Base-by-base conservation (phyloP, 345 rosid species). In the Hibiscus syriacus region DNA sequence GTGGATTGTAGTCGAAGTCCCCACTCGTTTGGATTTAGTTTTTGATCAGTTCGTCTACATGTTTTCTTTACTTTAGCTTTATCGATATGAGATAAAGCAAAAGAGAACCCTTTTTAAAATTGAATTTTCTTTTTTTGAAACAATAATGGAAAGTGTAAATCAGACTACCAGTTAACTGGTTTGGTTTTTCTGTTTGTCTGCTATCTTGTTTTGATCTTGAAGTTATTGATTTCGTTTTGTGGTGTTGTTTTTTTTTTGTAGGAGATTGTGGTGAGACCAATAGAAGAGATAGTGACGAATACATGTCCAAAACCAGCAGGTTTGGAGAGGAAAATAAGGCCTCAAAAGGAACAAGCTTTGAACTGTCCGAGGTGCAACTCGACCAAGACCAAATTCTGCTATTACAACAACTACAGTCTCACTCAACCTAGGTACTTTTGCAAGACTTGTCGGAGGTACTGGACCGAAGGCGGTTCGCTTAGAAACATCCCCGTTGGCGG, bases 341-440 rank as follows among this genome's bases (percentile, higher is more conserved):
- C 96, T 9, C 90, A 83, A 55, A 91, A 89, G 64, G 97, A 89
- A 26, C 92, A 87, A 75, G 88, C 90, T 55, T 57, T 89, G 71
- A 94, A 92, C 83, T 94, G 99, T 65, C 99, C 99, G 32, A 83
- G 99, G 81, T 94, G 98, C 84, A 91, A 87, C 79, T 94, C 99
- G 53, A 81, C 82, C 23, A 89, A 91, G 86, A 94, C 99, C 66
- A 94, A 94, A 74, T 94, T 94, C 79, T 94, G 99, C 74, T 94
- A 94, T 77, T 94, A 94, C 81, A 94, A 94, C 88, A 94, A 94
- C 76, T 94, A 94, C 83, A 94, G 99, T 64, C 89, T 94, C 76
- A 86, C 98, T 14, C 99, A 94, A 34, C 99, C 99, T 19, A 86
- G 99, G 71, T 94, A 87, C 82, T 88, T 89, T 56, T 94, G 99